These are phyloP conservation scores for Diutina scorzettiae DNA, from an alignment of 1,139 yeast species.

Conservation along the genomic window DNA sequence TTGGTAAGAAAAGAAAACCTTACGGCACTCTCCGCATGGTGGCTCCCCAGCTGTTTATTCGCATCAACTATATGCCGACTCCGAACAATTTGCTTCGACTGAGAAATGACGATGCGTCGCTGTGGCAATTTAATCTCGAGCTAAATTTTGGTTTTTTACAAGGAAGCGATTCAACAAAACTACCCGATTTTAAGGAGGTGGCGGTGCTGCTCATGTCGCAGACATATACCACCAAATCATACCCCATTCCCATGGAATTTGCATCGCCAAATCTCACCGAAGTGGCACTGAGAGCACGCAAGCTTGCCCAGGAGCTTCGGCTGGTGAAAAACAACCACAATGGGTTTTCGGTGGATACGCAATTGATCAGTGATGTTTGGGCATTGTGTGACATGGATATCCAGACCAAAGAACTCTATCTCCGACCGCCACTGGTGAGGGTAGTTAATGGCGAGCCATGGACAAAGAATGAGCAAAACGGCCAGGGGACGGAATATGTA, in stretches of 20 bases:
- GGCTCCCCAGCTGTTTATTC: background rate
- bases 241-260: conserved; percentile 4
- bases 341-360: background rate
- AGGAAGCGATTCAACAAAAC: background rate
- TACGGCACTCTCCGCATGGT: background rate
- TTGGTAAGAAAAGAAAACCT: conserved; percentile 4
- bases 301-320: conserved; percentile 1
- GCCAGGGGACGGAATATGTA: background rate
- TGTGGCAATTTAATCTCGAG: background rate
- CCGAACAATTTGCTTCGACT: background rate
- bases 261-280: background rate
- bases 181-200: background rate
- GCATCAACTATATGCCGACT: background rate
- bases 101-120: background rate
- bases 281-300: background rate
- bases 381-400: conserved; percentile 1
- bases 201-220: background rate
- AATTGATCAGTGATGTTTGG: conserved; percentile 4
- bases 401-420: background rate
- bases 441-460: background rate
- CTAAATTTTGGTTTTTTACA: conserved; percentile 1
- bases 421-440: conserved; percentile 1
- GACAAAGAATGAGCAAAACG: background rate
- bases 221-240: background rate
- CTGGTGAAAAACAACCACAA: background rate